phyloP scores from a whole-genome alignment of 2,329 filamentous ascomycete genomes.

The Stromatinia cepivora region DNA sequence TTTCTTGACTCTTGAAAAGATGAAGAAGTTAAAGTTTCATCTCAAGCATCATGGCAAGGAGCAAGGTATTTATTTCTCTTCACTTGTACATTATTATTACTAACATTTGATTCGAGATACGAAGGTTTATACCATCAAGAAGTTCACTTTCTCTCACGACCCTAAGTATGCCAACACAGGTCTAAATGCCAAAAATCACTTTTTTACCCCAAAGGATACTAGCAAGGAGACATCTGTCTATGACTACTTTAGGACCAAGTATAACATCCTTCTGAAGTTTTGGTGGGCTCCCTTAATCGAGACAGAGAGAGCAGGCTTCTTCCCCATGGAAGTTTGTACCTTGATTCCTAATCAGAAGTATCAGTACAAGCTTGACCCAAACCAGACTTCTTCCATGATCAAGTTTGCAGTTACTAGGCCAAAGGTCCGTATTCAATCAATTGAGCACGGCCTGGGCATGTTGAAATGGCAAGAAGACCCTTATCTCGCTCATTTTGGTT shows the following conservation, averaged over 20 bases:
- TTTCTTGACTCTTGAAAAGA: constrained; percentile 55
- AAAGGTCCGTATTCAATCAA: constrained; percentile 62
- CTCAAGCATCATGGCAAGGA: constrained; percentile 55
- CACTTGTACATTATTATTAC: not conserved
- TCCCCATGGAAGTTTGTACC: constrained; percentile 62
- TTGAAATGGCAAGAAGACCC: constrained; percentile 69
- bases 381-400: constrained; percentile 79
- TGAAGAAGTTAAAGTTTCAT: constrained; percentile 57
- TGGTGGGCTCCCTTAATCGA: constrained; percentile 57
- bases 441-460: constrained; percentile 65
- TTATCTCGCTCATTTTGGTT: constrained; percentile 70
- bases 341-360: constrained; percentile 59
- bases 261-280: constrained; percentile 51
- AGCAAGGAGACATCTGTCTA: constrained; percentile 44
- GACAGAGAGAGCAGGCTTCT: constrained; percentile 54
- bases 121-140: constrained; percentile 54
- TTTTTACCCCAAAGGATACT: constrained; percentile 55
- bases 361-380: constrained; percentile 59
- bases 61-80: constrained; percentile 33
- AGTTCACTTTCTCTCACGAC: constrained; percentile 47
- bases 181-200: constrained; percentile 52
- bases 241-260: constrained; percentile 58
- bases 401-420: constrained; percentile 86
- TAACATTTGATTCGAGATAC: constrained; percentile 37
- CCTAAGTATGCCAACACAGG: constrained; percentile 48